Evolutionary conservation across 345 rosid genomes (phyloP).

Genomic region (Psidium guajava): DNA sequence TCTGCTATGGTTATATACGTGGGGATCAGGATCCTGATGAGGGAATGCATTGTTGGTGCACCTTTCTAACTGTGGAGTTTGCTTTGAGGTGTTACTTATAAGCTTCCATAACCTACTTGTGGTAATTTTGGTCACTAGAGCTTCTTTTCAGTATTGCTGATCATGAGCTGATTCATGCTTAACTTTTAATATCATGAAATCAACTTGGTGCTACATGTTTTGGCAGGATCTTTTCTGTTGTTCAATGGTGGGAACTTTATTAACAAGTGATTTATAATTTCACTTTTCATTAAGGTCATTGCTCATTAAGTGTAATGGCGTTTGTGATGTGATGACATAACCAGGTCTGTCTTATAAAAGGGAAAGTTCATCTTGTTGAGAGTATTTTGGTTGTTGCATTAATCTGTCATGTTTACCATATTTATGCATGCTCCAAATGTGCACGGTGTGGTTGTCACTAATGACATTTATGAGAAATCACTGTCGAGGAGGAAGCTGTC

Average conservation of each 20-base stretch:
- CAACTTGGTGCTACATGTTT: neutral
- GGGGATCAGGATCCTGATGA: neutral
- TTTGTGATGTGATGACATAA: neutral
- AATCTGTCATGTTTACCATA: neutral
- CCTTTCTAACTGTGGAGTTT: neutral
- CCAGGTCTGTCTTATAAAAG: neutral
- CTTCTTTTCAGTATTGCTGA: neutral
- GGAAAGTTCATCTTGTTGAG: neutral
- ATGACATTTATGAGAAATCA: neutral
- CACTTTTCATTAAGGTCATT: neutral
- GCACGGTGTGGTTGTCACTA: neutral
- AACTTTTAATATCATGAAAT: neutral
- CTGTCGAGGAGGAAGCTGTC: neutral
- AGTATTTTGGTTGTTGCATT: neutral
- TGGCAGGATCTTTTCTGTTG: neutral
- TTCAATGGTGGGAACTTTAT: neutral
- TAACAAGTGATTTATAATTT: neutral
- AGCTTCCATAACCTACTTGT: neutral
- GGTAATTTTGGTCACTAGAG: neutral
- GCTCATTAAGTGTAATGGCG: neutral
- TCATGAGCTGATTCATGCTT: neutral
- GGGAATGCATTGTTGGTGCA: neutral
- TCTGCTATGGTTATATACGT: neutral
- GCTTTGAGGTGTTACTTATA: neutral
- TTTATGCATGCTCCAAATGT: neutral